A percentile compares a stretch with the other conserved stretches of the same genome.
phyloP scores from a whole-genome alignment of 2,329 filamentous ascomycete species.

The Fusarium sacchari region DNA sequence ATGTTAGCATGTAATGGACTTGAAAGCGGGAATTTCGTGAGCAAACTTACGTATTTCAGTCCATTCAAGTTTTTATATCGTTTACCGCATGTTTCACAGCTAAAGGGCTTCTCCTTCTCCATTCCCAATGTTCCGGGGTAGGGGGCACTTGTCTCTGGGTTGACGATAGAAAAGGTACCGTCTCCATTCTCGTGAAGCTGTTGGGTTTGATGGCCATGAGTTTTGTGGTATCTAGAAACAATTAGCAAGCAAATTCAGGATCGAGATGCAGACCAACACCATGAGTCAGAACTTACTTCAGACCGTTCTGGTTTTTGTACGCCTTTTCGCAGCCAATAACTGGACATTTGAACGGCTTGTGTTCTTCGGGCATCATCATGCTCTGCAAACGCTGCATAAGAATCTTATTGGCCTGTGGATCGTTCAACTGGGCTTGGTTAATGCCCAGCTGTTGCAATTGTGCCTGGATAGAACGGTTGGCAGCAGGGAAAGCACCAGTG shows the following conservation, averaged over 20 bases:
- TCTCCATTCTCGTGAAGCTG: constrained; percentile 96
- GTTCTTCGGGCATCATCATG: constrained; percentile 83
- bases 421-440: constrained; percentile 79
- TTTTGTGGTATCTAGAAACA: constrained; percentile 70
- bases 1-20: constrained; percentile 46
- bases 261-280: background rate
- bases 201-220: constrained; percentile 95
- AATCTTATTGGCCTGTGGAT: constrained; percentile 75
- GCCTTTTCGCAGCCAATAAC: constrained; percentile 99
- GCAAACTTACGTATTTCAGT: constrained; percentile 82
- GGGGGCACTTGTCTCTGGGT: constrained; percentile 91
- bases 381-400: constrained; percentile 67
- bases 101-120: constrained; percentile 99
- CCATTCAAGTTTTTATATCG: constrained; percentile 99
- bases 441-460: constrained; percentile 78
- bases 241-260: constrained; percentile 17
- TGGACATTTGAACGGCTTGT: constrained; percentile 97
- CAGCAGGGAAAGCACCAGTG: constrained; percentile 75
- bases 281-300: constrained; percentile 75
- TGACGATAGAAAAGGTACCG: constrained; percentile 97
- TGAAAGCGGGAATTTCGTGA: background rate
- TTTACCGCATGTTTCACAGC: constrained; percentile 96
- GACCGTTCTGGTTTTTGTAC: constrained; percentile 98
- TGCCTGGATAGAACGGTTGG: constrained; percentile 72
- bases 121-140: constrained; percentile 98